These are phyloP conservation scores for Fusarium illudens DNA, from an alignment of 2,329 filamentous ascomycete species.

Conservation along the genomic window DNA sequence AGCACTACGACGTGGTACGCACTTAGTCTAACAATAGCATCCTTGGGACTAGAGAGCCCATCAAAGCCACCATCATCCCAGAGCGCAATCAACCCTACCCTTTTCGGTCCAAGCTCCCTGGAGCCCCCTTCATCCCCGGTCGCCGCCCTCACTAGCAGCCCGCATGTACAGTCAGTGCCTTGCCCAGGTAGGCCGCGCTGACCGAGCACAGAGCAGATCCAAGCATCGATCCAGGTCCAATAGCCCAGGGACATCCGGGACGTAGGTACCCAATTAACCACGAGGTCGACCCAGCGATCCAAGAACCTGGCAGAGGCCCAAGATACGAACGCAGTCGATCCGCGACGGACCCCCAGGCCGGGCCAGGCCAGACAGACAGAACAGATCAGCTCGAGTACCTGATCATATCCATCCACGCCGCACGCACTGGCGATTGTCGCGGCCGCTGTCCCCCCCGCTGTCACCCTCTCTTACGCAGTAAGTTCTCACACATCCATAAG, in stretches of 20 bases:
- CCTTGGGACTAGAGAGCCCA: constrained; percentile 13
- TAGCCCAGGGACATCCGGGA: constrained; percentile 21
- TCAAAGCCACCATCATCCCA: constrained; percentile 20
- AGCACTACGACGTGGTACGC: background rate
- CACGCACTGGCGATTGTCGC: constrained; percentile 14
- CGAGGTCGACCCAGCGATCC: constrained; percentile 32
- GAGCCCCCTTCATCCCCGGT: constrained; percentile 40
- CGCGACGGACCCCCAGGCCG: constrained; percentile 12
- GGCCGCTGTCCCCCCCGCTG: constrained; percentile 22
- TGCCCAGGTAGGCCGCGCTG: constrained; percentile 17
- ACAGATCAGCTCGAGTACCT: background rate
- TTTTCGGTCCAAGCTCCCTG: constrained; percentile 37
- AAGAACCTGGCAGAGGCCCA: constrained; percentile 30
- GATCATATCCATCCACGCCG: constrained; percentile 9
- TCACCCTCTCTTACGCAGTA: constrained; percentile 20
- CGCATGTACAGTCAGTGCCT: background rate
- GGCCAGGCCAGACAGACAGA: background rate
- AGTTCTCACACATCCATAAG: constrained; percentile 28
- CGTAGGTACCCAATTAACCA: constrained; percentile 26
- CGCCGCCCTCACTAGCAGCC: constrained; percentile 25
- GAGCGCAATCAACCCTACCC: constrained; percentile 21
- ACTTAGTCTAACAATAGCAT: constrained; percentile 12
- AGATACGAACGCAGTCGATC: constrained; percentile 31
- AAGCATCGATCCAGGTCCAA: constrained; percentile 7
- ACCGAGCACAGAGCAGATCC: constrained; percentile 29